A percentile compares a stretch with the other conserved stretches of the same genome.
Conservation (phyloP, 2,329 filamentous ascomycete species). For the Fusarium sp. region DNA sequence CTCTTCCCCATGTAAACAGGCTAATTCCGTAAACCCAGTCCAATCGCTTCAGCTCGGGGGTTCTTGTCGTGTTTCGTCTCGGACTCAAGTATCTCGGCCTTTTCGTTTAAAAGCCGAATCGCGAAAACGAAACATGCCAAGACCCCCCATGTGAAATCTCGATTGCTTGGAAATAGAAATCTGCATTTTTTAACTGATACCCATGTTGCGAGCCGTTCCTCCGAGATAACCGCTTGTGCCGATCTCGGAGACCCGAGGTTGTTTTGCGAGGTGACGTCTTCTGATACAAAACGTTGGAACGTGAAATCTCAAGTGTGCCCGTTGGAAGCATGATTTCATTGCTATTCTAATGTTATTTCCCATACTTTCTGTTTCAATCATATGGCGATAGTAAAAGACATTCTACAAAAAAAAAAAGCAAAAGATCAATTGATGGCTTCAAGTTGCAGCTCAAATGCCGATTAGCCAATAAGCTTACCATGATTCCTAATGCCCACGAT, state of each 20-base stretch:
- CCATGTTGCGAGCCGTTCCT: slow-evolving; percentile 10
- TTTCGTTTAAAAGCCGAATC: slow-evolving; percentile 15
- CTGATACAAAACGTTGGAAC: neutral
- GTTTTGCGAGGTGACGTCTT: slow-evolving; percentile 5
- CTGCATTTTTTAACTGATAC: neutral
- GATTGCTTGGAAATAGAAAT: neutral
- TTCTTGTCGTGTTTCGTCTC: neutral
- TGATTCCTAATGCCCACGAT: neutral
- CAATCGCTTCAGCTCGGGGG: neutral
- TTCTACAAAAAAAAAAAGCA: neutral
- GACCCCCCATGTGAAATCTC: neutral
- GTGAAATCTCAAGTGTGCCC: neutral
- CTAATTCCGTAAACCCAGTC: neutral
- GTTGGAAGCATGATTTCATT: neutral
- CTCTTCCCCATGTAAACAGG: neutral
- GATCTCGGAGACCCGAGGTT: slow-evolving; percentile 26
- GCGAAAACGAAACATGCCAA: neutral
- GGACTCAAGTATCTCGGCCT: slow-evolving; percentile 10
- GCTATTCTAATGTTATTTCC: no score
- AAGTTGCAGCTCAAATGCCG: neutral
- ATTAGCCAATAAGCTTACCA: neutral
- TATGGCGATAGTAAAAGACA: neutral
- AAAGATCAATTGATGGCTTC: neutral
- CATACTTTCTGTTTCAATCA: neutral
- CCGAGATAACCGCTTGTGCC: slow-evolving; percentile 10